These are phyloP conservation scores for Rosa lucieae DNA, from an alignment of 306 rosid species.

Conservation along the genomic window DNA sequence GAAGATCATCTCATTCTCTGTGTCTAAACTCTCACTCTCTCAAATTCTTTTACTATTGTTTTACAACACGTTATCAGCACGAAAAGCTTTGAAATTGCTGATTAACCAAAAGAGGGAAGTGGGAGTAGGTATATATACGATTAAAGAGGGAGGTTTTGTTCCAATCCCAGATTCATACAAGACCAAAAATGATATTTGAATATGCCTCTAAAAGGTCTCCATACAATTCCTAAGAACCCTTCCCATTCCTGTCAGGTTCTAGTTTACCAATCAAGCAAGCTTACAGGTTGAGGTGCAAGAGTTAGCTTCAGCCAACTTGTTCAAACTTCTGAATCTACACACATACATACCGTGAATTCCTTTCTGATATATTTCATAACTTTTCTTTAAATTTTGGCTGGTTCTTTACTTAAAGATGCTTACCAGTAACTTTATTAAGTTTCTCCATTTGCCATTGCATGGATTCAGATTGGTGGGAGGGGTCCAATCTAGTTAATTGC, in stretches of 20 bases:
- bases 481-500: too few species aligned
- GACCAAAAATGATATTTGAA: constrained; percentile 29
- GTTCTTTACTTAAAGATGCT: too few species aligned
- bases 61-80: too few species aligned
- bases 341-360: constrained; percentile 19
- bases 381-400: too few species aligned
- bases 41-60: too few species aligned
- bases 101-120: constrained; percentile 12
- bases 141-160: constrained; percentile 10
- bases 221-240: constrained; percentile 36
- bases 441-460: too few species aligned
- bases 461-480: too few species aligned
- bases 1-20: too few species aligned
- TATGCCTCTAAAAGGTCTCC: constrained; percentile 30
- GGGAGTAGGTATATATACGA: constrained; percentile 14
- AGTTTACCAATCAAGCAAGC: constrained; percentile 34
- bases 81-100: too few species aligned
- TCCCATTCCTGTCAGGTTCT: constrained; percentile 29
- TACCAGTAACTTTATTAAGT: too few species aligned
- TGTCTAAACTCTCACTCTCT: too few species aligned
- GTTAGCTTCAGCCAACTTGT: constrained; percentile 37
- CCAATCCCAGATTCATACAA: constrained; percentile 26
- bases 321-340: constrained; percentile 53
- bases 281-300: constrained; percentile 32
- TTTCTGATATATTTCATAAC: too few species aligned